These are phyloP conservation scores for Tanacetum coccineum DNA, from an alignment of 129 eudicot species.

Conservation along the genomic window DNA sequence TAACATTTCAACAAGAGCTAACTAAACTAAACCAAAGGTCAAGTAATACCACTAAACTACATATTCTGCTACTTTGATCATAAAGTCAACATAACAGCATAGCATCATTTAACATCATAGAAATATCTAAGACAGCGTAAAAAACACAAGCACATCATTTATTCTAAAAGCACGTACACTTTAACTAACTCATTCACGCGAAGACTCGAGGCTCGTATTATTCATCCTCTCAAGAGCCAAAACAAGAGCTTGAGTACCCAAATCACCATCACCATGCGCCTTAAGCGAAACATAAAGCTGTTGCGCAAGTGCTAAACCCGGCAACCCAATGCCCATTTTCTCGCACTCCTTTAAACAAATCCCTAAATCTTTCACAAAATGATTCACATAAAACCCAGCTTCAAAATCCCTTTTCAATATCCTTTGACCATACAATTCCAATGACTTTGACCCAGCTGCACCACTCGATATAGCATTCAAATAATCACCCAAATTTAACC, in stretches of 20 bases:
- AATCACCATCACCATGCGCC: conserved; percentile 93
- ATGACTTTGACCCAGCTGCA: conserved; percentile 89
- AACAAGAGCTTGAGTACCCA: conserved; percentile 93
- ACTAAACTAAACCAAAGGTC: too few species aligned
- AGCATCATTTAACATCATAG: too few species aligned
- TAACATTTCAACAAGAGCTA: too few species aligned
- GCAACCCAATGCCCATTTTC: conserved; percentile 76
- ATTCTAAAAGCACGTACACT: too few species aligned
- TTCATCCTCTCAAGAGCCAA: conserved; percentile 86
- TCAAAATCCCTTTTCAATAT: conserved; percentile 84
- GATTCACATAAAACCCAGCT: conserved; percentile 92
- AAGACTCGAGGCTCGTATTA: conserved; percentile 41
- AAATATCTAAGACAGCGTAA: too few species aligned
- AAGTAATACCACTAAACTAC: too few species aligned
- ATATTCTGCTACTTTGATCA: too few species aligned
- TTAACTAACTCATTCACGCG: too few species aligned
- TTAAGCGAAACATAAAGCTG: conserved; percentile 88
- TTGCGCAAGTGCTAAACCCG: conserved; percentile 97
- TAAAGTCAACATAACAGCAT: too few species aligned
- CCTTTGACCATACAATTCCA: conserved; percentile 83
- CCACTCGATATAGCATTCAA: conserved; percentile 77
- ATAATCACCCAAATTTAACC: conserved; percentile 43
- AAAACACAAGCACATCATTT: too few species aligned
- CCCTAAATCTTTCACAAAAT: conserved; percentile 96
- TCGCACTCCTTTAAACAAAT: conserved; percentile 90